Conservation (phyloP, 2,329 filamentous ascomycete genomes). For the Sporothrix variecibatus region DNA sequence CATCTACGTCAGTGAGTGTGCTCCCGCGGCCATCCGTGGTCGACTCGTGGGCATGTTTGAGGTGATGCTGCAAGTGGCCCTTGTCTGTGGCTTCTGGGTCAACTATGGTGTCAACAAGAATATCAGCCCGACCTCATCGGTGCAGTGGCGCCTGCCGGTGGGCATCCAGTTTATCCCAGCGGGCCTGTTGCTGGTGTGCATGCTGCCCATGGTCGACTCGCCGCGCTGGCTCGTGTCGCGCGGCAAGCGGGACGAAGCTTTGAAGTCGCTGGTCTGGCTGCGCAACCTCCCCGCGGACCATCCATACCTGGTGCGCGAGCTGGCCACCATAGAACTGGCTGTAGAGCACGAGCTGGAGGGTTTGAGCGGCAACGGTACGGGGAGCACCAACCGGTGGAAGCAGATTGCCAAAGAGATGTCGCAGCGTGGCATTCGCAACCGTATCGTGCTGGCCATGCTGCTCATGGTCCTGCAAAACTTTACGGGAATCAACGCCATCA, state of each 20-base stretch:
- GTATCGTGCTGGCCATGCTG: slow-evolving; percentile 33
- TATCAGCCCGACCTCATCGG: not conserved
- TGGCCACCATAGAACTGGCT: slow-evolving; percentile 33
- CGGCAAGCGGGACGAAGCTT: slow-evolving; percentile 38
- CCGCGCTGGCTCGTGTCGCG: slow-evolving; percentile 48
- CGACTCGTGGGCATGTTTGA: not conserved
- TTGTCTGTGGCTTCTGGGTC: slow-evolving; percentile 42
- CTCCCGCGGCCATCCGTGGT: not conserved
- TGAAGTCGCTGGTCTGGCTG: slow-evolving; percentile 36
- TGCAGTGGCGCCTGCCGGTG: slow-evolving; percentile 33
- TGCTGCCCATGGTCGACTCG: slow-evolving; percentile 44
- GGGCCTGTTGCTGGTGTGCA: slow-evolving; percentile 47
- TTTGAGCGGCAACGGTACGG: slow-evolving; percentile 44
- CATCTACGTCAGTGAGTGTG: slow-evolving; percentile 1
- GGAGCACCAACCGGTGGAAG: slow-evolving; percentile 43
- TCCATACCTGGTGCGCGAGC: slow-evolving; percentile 37
- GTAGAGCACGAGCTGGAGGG: slow-evolving; percentile 14
- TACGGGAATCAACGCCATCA: slow-evolving; percentile 24
- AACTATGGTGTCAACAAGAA: slow-evolving; percentile 39
- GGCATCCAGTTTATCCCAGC: slow-evolving; percentile 48
- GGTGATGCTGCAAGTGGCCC: slow-evolving; percentile 38
- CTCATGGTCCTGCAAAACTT: slow-evolving; percentile 53
- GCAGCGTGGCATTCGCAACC: slow-evolving; percentile 34
- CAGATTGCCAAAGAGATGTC: slow-evolving; percentile 50
- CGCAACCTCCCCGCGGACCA: slow-evolving; percentile 31